Evolutionary conservation across 2,329 filamentous ascomycete genomes (phyloP).

Genomic region (Dissoconium aciculare): DNA sequence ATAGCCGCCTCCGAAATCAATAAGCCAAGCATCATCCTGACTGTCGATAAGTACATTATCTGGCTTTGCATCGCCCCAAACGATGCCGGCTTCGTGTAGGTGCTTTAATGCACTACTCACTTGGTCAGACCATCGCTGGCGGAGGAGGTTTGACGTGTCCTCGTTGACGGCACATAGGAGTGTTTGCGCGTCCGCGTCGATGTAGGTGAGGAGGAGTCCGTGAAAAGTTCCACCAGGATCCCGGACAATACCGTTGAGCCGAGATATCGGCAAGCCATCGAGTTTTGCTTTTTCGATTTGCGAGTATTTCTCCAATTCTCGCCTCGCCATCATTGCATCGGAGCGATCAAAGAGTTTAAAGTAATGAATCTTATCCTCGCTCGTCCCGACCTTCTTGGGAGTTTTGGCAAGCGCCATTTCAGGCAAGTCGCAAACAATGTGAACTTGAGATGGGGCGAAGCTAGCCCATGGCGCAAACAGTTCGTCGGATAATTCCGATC

Average conservation of each 20-base stretch:
- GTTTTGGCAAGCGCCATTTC: conserved; percentile 1
- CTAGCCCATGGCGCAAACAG: neutral
- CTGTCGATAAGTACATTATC: conserved; percentile 28
- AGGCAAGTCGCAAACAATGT: neutral
- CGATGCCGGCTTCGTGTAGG: conserved; percentile 22
- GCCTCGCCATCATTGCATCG: neutral
- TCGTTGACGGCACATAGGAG: neutral
- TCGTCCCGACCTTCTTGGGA: conserved; percentile 1
- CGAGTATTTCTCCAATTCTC: conserved; percentile 1
- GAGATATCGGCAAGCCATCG: conserved; percentile 1
- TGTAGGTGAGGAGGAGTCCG: conserved; percentile 3
- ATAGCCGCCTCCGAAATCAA: conserved; percentile 27
- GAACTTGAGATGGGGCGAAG: conserved; percentile 1
- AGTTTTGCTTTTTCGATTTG: conserved; percentile 2
- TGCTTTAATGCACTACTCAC: neutral
- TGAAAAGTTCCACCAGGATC: neutral
- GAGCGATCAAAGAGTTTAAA: neutral
- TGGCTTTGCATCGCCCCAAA: conserved; percentile 29
- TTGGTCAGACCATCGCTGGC: conserved; percentile 3
- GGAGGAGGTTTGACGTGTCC: neutral
- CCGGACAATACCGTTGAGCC: conserved; percentile 2
- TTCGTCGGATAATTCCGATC: neutral
- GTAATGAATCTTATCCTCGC: neutral
- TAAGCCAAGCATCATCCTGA: conserved; percentile 23
- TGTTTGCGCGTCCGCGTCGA: neutral